Evolutionary conservation across 2,329 filamentous ascomycete species (phyloP).

Genomic region (Daldinia sp.): DNA sequence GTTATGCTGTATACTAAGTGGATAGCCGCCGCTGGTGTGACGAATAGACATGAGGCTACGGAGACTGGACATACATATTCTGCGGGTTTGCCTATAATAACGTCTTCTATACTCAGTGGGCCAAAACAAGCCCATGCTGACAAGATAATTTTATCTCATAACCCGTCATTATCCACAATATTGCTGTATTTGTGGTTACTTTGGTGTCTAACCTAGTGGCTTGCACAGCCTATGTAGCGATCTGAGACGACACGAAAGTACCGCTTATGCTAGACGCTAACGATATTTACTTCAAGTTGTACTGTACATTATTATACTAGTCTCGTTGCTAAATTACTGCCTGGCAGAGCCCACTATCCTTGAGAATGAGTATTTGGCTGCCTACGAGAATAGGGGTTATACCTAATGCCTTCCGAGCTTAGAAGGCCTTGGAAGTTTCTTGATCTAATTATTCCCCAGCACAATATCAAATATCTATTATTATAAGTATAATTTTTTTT

Average conservation of each 20-base stretch:
- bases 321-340: neutral
- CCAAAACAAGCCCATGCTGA: neutral
- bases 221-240: neutral
- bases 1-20: slow-evolving; percentile 30
- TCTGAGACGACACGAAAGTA: neutral
- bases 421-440: no score
- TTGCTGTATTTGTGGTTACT: neutral
- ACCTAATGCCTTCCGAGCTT: neutral
- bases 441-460: no score
- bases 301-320: neutral
- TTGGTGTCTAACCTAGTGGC: neutral
- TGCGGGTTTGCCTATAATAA: neutral
- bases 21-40: slow-evolving; percentile 13
- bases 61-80: neutral
- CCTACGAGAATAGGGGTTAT: neutral
- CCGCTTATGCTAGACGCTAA: neutral
- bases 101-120: neutral
- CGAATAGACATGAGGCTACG: slow-evolving; percentile 3
- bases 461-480: no score
- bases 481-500: no score
- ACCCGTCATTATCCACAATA: neutral
- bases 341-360: neutral
- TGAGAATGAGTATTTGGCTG: neutral
- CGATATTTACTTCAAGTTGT: neutral
- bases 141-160: neutral